Evolutionary conservation across 371 early-diverging fungal genomes (phyloP), one percentile per base, ranked within the genome.

Genomic region (Saksenaea oblongispora): DNA sequence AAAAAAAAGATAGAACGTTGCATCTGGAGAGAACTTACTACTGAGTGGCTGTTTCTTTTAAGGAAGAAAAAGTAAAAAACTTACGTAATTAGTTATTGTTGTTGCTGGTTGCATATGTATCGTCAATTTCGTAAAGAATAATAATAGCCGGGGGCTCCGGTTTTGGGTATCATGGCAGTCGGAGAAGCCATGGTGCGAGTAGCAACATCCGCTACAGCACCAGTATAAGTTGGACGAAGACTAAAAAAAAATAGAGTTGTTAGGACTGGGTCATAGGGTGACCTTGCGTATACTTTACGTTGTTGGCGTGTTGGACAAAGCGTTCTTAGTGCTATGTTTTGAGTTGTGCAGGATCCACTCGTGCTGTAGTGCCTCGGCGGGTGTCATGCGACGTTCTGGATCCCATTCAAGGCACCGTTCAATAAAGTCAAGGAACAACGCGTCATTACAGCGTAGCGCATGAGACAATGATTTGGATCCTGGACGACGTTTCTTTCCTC

Each of bases 401-500:
- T 94, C 93, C 94, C 95, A 96, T 31, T 80, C 81, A 34, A 97
- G 73, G 62, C 95, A 92, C 34, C 82, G 75, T 26, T 82, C 64
- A 18, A 97, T 73, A 78, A 96, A 96, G 65, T 95, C 93, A 5
- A 95, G 64, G 62, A 95, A 93, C 24, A 76, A 66, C 41, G 77
- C 73, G 60, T 95, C 95, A 57, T 71, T 66, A 47, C 91, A 86
- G 36, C 85, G 84, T 60, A 95, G 70, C 27, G 87, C 88, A 34
- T 83, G 80, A 2, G 75, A 76, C 59, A 96, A 74, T 8, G 92
- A 82, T 70, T 90, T 90, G 24, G 88, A 75, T 2, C 84, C 85
- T 1, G 93, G 91, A n/a, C 85, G 76, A 31, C 95, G 85, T 59
- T 84, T 85, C 80, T 88, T 93, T 63, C 95, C 95, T 77, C 93